Evolutionary conservation across 2,329 filamentous ascomycete species (phyloP).

Genomic region (Ascochyta koolunga): DNA sequence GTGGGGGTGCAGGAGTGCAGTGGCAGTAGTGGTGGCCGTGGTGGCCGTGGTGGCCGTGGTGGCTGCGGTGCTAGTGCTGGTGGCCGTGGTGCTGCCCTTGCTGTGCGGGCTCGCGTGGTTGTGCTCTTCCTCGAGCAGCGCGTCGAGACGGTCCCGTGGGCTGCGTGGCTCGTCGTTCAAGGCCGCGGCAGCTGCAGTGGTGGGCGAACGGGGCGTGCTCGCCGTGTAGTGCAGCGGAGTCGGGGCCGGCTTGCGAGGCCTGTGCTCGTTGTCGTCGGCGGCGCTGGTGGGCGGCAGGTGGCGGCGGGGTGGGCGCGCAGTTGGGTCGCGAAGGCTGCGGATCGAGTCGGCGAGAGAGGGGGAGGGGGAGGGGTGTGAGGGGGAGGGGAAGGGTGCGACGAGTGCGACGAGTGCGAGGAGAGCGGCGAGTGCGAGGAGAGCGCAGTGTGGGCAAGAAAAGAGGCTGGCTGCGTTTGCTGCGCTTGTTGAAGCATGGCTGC

Average conservation of each 20-base stretch:
- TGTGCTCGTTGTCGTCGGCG: conserved; percentile 24
- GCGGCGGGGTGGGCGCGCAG: conserved; percentile 23
- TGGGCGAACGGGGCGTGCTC: conserved; percentile 12
- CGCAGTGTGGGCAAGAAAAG: conserved; percentile 1
- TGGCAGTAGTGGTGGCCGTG: conserved; percentile 11
- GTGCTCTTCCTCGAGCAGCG: conserved; percentile 43
- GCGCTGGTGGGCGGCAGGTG: conserved; percentile 17
- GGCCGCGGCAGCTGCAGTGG: conserved; percentile 17
- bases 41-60: conserved; percentile 13
- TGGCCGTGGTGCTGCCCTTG: conserved; percentile 8
- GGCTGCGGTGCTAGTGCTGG: conserved; percentile 1
- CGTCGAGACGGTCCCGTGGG: conserved; percentile 48
- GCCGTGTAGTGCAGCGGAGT: conserved; percentile 35
- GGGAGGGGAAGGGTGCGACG: too few species aligned
- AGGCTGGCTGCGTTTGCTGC: not conserved
- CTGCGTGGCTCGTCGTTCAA: conserved; percentile 44
- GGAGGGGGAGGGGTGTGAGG: not conserved
- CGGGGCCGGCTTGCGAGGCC: conserved; percentile 33
- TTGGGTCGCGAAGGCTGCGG: conserved; percentile 39
- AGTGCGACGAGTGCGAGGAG: too few species aligned
- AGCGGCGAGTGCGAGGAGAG: too few species aligned
- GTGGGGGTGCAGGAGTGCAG: conserved; percentile 17
- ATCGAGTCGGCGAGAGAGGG: conserved; percentile 40
- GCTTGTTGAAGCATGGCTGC: conserved; percentile 38
- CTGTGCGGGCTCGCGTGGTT: conserved; percentile 11